phyloP scores from a whole-genome alignment of 495 filamentous ascomycete species.

The Penicillium malachiteum region DNA sequence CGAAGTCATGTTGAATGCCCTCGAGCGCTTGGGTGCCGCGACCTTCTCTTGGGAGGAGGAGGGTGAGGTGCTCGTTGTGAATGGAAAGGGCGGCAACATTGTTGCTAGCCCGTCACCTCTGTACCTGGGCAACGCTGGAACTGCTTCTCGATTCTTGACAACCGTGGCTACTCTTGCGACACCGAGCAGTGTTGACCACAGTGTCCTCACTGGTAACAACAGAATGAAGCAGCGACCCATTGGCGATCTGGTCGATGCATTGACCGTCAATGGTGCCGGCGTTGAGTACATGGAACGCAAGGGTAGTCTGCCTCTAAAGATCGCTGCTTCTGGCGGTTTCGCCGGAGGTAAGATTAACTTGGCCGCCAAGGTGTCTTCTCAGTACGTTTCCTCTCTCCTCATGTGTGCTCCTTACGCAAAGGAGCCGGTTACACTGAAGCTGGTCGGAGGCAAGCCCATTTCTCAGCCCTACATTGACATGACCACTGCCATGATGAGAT shows the following conservation, averaged over 20 bases:
- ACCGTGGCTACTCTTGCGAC: constrained; percentile 85
- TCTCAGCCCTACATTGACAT: constrained; percentile 98
- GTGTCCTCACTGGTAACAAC: constrained; percentile 87
- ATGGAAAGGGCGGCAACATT: constrained; percentile 83
- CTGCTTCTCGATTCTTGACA: constrained; percentile 92
- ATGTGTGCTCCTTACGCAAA: constrained; percentile 98
- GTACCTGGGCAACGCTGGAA: constrained; percentile 96
- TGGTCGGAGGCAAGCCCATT: constrained; percentile 93
- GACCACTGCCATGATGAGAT: constrained; percentile 96
- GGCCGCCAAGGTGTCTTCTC: constrained; percentile 90
- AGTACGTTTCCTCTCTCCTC: constrained; percentile 94
- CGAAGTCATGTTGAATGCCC: constrained; percentile 91
- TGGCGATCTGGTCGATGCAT: constrained; percentile 87
- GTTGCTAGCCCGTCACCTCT: constrained; percentile 71
- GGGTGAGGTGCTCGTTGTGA: constrained; percentile 84
- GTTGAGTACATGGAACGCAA: constrained; percentile 79
- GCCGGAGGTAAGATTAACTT: constrained; percentile 89
- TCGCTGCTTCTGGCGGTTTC: constrained; percentile 81
- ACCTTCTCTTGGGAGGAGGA: constrained; percentile 92
- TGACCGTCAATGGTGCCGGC: constrained; percentile 76
- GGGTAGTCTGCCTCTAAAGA: constrained; percentile 77
- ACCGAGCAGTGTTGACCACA: constrained; percentile 59
- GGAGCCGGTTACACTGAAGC: constrained; percentile 81
- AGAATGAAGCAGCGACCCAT: constrained; percentile 97
- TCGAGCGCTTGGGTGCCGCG: constrained; percentile 82